Conservation (phyloP, 2,329 filamentous ascomycete species). For the Paecilomyces formosus region DNA sequence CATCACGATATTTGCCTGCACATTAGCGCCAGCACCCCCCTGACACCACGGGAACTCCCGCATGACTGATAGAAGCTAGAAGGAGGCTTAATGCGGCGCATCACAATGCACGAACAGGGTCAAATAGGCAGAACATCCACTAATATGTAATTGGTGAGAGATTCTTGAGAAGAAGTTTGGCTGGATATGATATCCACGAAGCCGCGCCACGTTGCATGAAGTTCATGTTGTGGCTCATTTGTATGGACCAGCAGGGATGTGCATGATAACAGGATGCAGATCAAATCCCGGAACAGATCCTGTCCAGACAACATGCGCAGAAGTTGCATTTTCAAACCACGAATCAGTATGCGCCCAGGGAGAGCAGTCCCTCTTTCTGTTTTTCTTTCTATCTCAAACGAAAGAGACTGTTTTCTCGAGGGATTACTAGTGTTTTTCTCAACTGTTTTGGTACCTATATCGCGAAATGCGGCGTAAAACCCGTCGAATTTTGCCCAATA, state of each 20-base stretch:
- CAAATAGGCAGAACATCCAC: neutral
- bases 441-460: too few species aligned
- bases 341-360: neutral
- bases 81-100: neutral
- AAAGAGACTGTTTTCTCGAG: too few species aligned
- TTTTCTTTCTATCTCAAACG: neutral
- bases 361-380: neutral
- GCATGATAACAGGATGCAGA: neutral
- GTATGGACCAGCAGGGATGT: neutral
- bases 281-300: neutral
- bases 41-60: neutral
- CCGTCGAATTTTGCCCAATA: neutral
- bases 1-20: neutral
- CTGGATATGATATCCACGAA: neutral
- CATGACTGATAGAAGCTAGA: neutral
- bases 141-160: neutral
- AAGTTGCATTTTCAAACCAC: neutral
- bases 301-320: neutral
- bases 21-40: neutral
- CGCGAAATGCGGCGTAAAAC: too few species aligned
- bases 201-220: neutral
- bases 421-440: too few species aligned
- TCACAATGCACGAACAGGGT: neutral
- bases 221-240: neutral
- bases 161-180: neutral